Evolutionary conservation across 2,329 filamentous ascomycete genomes (phyloP), one percentile per base, ranked within the genome.

Genomic region (Fusarium miscanthi): DNA sequence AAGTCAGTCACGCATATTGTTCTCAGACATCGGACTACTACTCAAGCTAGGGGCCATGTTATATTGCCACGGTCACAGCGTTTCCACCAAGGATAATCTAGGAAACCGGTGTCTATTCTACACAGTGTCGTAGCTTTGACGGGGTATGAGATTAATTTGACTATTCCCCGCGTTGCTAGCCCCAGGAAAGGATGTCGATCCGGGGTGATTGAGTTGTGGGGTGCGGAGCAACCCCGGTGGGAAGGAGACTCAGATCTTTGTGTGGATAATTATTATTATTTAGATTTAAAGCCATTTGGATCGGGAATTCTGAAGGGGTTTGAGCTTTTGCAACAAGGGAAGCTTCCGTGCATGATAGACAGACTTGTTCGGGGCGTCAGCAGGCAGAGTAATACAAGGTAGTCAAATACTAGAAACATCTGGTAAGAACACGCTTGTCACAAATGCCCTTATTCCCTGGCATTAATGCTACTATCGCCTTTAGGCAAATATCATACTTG

Each of bases 81-180:
- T 57, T 72, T 72, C 69, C 69, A 72, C 69, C 69, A 72, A 72
- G 49, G 63, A 72, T 41, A 65, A 58, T 40, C 38, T 38, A 54
- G 30, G 14, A 8, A 56, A 23, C 10, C 31, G 14, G 23, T 27
- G 14, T 52, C 11, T 40, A 33, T 38, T 21, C 46, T 17, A 42
- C 21, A 35, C 5, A 51, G 51, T 38, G 41, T 53, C 35, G 45
- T 52, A 46, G 38, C 21, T 51, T 23, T 43, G 31, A 10, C 30
- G 31, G 23, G n/a, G 21, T 31, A 40, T 37, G 48, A 37, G 35
- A 40, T 25, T 43, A 37, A 9, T 38, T 46, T 25, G 11, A n/a
- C 19, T 25, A 37, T 43, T 66, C 60, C 67, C 67, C 67, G 49
- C 66, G 48, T 54, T 38, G 12, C 42, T 51, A 45, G 33, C 56